Base-by-base conservation (phyloP, 2,329 filamentous ascomycete genomes). In the Ceratocystis colombiana region DNA sequence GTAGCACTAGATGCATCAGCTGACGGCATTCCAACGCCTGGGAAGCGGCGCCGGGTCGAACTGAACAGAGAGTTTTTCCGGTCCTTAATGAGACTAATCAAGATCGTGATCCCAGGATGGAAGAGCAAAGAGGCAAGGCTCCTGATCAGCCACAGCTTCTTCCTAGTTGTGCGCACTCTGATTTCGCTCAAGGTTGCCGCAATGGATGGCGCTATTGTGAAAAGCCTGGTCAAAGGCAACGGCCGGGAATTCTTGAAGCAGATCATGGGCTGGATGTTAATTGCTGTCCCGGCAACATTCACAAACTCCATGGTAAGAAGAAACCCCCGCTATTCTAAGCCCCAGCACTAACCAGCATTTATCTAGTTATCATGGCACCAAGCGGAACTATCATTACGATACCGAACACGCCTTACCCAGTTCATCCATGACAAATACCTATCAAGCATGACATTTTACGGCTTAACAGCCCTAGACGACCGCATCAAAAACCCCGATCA, bases 401-500 rank as follows among this genome's bases (percentile, higher is more conserved):
- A 99, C 75, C 87, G 94, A 69, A 93, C 92, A 48, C 86, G 94
- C 59, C 81, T 99, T 44, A 99, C 94, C n/a, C 88, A 94, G 72
- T 81, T 92, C 74, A 94, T 99, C 63, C 94, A 99, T 77, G 89
- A 95, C 74, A 90, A 92, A 74, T 99, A 99, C 75, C 83, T 99
- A 15, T 92, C 89, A n/a, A 89, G 96, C 68, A 88, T 99, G 84
- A 97, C 93, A 0, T 99, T 97, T 75, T 99, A 99, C 75, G 92
- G 91, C 2, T 88, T 99, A 64, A 95, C 92, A 0, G 91, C 94
- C 0, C 81, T 99, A 45, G 94, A 99, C 72, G 94, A 99, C 74
- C 86, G 94, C 73, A 96, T 99, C 81, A 96, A 96, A 80, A 99
- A 99, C 73, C 90, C 94, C 2, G 94, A 99, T 73, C 94, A 99